Base-by-base conservation (phyloP, 1,284 basidiomycete genomes). In the Leucoagaricus sp. region DNA sequence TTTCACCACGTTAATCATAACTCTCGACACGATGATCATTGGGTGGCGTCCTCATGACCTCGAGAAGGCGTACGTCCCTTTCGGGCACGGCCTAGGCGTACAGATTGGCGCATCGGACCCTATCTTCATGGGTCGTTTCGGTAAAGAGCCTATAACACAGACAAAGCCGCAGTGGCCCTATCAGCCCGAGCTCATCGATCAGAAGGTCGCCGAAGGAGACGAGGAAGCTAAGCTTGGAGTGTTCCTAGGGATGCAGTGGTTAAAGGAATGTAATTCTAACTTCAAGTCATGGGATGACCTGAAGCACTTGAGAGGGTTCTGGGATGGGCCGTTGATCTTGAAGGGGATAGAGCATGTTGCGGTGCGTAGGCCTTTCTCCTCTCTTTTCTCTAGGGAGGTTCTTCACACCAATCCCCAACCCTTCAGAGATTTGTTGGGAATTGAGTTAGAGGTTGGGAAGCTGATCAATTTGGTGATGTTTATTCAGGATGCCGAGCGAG, bases 21-120 rank as follows among this genome's bases (percentile, higher is more conserved):
- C 89, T 0, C 73, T 89, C 7, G 88, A 90, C 69, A 84, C 84
- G 0, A 85, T 85, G 78, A 56, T 73, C 0, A 66, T 89, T 41
- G 87, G 86, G 1, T 90, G 86, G 85, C 81, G 87, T 5, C 84
- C 86, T 4, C 81, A 85, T 65, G 87, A 89, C 63, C 73, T 87
- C 53, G 75, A 80, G 49, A 71, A 65, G 21, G 72, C 82, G 1
- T 91, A 85, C 67, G 75, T 85, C 25, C 87, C 88, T 5, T 84
- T 89, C 65, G 65, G 69, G 4, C 82, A 87, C 59, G 85, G 85
- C 17, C 70, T 83, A 19, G 86, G 87, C 2, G 68, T 72, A 40
- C 82, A 86, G 63, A 73, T 85, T 38, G 86, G 83, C 33, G 71
- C 69, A 8, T 82, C 83, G 1, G 90, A 93, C 67, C 89, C 91